Base-by-base conservation (phyloP, 2,329 filamentous ascomycete species). In the Paecilomyces dactylethromorphus region DNA sequence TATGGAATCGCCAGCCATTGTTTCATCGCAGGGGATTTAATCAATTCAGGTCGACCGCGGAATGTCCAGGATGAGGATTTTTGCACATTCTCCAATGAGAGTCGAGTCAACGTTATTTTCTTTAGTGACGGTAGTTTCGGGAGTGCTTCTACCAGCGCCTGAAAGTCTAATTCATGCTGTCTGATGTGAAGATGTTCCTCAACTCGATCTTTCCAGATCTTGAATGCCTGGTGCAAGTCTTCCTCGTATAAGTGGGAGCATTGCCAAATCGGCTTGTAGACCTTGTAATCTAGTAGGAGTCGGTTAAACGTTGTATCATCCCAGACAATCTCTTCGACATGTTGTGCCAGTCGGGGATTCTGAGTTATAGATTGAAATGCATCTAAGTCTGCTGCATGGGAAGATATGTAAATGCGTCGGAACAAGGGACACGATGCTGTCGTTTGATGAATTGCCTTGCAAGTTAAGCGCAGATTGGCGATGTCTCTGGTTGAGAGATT, bases 261-360 rank as follows among this genome's bases (percentile, higher is more conserved):
- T 8, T 51, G 18, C 49, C 49, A 51, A 5, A 51, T 21, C 26
- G n/a, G 49, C 10, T 52, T 24, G 49, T 52, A 52, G 21, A 52
- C 24, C 8, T 22, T 52, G 49, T 22, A 52, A 22, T 54, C 52
- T 54, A 56, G 15, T 52, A 24, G 26, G 2, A 33, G n/a, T 45
- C 56, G 24, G 13, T 51, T n/a, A 29, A 53, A 35, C 0, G 39
- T 33, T 24, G 51, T 50, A 10, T 60, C 32, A 32, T 53, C 31
- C 58, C 58, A 60, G 6, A 49, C 13, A 24, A 60, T n/a, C 3
- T 13, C 24, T 6, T 53, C 2, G 12, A 60, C 51, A 32, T 55
- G 58, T 50, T 24, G 39, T 18, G 56, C 21, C 4, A 60, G 29
- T 11, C n/a, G 56, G 3, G 29, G n/a, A 13, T 58, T 60, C 0